Conservation (phyloP, 1,284 basidiomycete genomes). For the Moesziomyces sp. region DNA sequence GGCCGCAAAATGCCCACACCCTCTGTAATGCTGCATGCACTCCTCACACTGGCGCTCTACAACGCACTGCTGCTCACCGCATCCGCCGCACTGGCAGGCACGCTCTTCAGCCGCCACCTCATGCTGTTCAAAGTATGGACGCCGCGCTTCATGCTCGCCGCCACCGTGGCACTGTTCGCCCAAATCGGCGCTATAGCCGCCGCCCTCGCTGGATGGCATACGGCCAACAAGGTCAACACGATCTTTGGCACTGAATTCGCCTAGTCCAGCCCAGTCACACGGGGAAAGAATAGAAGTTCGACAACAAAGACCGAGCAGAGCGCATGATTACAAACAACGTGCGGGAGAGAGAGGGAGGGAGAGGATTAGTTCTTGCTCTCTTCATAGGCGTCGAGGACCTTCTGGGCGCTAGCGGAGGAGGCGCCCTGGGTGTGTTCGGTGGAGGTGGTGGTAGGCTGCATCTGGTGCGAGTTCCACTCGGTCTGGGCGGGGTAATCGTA, state of each 20-base stretch:
- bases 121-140: conserved; percentile 99
- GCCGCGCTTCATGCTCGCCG: conserved; percentile 87
- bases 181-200: conserved; percentile 69
- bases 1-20: conserved; percentile 20
- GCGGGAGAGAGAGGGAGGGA: no score
- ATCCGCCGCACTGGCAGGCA: conserved; percentile 74
- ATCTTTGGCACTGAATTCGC: conserved; percentile 49
- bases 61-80: conserved; percentile 72
- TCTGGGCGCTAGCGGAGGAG: conserved; percentile 13
- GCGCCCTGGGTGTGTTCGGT: conserved; percentile 4
- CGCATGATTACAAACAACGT: not conserved
- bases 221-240: conserved; percentile 43
- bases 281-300: not conserved
- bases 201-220: conserved; percentile 34
- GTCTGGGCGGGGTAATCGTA: conserved; percentile 17
- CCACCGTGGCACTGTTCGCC: conserved; percentile 69
- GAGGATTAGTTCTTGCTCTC: conserved; percentile 8
- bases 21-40: conserved; percentile 70
- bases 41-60: conserved; percentile 78
- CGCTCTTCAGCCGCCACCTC: conserved; percentile 83
- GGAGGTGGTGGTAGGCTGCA: conserved; percentile 17
- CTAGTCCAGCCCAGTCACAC: conserved; percentile 1
- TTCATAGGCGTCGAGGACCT: conserved; percentile 38
- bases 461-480: conserved; percentile 3
- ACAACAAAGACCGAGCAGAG: not conserved